phyloP scores from a whole-genome alignment of 2,329 filamentous ascomycete species.

The Aspergillus tubingensis region DNA sequence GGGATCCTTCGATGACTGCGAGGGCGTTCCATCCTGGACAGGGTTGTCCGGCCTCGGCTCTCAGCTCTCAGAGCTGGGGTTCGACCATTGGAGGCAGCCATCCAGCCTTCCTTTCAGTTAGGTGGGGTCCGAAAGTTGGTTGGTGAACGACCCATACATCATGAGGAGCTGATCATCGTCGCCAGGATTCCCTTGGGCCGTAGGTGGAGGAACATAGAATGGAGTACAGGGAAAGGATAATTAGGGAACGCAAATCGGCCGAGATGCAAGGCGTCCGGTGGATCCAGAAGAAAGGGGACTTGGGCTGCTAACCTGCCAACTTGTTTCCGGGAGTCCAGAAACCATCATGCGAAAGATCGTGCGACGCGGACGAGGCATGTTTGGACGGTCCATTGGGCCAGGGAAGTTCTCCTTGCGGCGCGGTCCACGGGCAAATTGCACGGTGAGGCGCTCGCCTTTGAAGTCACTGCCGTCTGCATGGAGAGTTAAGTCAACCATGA shows the following conservation, averaged over 20 bases:
- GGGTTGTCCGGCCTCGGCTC: constrained; percentile 5
- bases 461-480: constrained; percentile 88
- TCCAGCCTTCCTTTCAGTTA: background rate
- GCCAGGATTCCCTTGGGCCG: background rate
- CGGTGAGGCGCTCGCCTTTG: constrained; percentile 95
- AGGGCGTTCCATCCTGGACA: constrained; percentile 10
- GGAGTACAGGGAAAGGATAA: constrained; percentile 1
- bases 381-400: constrained; percentile 63
- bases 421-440: constrained; percentile 94
- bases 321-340: constrained; percentile 96
- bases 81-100: background rate
- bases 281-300: constrained; percentile 33
- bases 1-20: constrained; percentile 22
- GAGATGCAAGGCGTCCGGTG: constrained; percentile 23
- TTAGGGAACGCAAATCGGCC: constrained; percentile 23
- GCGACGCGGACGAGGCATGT: constrained; percentile 78
- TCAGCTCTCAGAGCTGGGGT: constrained; percentile 2
- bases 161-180: background rate
- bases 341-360: constrained; percentile 97
- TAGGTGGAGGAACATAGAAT: background rate
- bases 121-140: background rate
- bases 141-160: background rate
- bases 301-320: constrained; percentile 94
- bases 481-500: constrained; percentile 33
- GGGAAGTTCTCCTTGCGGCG: constrained; percentile 67